Conservation (phyloP, 2,329 filamentous ascomycete species). For the Clarireedia paspali region DNA sequence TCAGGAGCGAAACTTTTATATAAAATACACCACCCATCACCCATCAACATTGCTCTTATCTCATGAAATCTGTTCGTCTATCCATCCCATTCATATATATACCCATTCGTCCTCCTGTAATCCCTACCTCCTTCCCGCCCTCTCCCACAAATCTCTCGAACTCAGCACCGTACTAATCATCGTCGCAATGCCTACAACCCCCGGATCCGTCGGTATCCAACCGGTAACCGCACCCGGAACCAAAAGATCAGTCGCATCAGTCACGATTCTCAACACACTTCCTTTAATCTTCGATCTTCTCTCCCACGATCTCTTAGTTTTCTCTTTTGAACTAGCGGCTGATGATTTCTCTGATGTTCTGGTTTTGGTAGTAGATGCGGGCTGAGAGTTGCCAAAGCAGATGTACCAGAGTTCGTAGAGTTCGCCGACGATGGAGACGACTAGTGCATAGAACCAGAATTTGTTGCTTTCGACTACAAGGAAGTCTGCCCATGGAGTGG, state of each 20-base stretch:
- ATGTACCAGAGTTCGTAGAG: constrained; percentile 10
- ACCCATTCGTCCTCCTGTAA: background rate
- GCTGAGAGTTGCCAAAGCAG: no score
- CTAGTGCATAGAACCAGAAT: constrained; percentile 58
- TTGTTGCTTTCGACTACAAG: constrained; percentile 55
- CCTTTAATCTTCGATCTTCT: background rate
- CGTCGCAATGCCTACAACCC: constrained; percentile 50
- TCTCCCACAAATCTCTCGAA: constrained; percentile 53
- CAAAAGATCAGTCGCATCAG: constrained; percentile 54
- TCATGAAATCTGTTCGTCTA: background rate
- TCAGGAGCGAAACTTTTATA: no score
- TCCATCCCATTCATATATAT: background rate
- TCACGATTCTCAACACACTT: constrained; percentile 32
- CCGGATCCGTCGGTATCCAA: constrained; percentile 46
- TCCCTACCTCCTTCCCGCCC: constrained; percentile 19
- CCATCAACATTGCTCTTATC: no score
- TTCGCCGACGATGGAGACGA: constrained; percentile 35
- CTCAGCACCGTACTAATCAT: constrained; percentile 55
- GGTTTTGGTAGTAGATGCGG: background rate
- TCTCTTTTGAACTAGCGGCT: background rate
- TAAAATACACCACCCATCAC: no score
- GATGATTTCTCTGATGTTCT: background rate
- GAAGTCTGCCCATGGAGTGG: constrained; percentile 33
- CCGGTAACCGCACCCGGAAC: constrained; percentile 53
- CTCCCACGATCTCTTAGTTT: background rate